Evolutionary conservation across 345 rosid species (phyloP).

Genomic region (Acer yangbiense): DNA sequence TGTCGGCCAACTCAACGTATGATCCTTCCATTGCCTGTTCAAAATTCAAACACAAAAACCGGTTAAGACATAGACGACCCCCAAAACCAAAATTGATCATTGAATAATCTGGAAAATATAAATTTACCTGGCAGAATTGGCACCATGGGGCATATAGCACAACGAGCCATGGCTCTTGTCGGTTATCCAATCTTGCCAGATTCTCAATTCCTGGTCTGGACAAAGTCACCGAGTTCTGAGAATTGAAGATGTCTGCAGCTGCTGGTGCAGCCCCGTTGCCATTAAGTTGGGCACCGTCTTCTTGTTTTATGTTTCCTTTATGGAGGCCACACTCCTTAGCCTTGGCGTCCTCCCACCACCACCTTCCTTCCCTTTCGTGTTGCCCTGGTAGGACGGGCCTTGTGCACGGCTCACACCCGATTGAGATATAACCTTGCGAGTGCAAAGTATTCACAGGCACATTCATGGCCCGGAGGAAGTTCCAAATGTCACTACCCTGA

Average conservation of each 20-base stretch:
- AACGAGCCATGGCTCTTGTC: slow-evolving; percentile 84
- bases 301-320: slow-evolving; percentile 78
- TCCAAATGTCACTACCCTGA: slow-evolving; percentile 77
- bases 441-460: slow-evolving; percentile 88
- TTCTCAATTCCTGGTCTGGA: slow-evolving; percentile 83
- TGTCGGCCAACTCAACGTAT: slow-evolving; percentile 71
- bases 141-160: slow-evolving; percentile 99
- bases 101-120: background rate
- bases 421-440: slow-evolving; percentile 75
- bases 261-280: slow-evolving; percentile 35
- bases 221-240: slow-evolving; percentile 59
- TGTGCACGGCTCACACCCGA: slow-evolving; percentile 98
- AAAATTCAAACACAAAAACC: slow-evolving; percentile 6
- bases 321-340: slow-evolving; percentile 98
- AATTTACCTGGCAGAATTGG: slow-evolving; percentile 77
- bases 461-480: slow-evolving; percentile 77
- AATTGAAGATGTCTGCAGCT: slow-evolving; percentile 64
- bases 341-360: slow-evolving; percentile 99
- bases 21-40: slow-evolving; percentile 80
- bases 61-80: background rate
- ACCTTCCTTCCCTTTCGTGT: slow-evolving; percentile 98
- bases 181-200: slow-evolving; percentile 56
- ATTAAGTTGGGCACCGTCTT: slow-evolving; percentile 31
- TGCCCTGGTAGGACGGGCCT: slow-evolving; percentile 95
- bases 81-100: background rate